These are phyloP conservation scores for Chrysoporthe puriensis DNA, from an alignment of 2,329 filamentous ascomycete genomes.

Conservation along the genomic window DNA sequence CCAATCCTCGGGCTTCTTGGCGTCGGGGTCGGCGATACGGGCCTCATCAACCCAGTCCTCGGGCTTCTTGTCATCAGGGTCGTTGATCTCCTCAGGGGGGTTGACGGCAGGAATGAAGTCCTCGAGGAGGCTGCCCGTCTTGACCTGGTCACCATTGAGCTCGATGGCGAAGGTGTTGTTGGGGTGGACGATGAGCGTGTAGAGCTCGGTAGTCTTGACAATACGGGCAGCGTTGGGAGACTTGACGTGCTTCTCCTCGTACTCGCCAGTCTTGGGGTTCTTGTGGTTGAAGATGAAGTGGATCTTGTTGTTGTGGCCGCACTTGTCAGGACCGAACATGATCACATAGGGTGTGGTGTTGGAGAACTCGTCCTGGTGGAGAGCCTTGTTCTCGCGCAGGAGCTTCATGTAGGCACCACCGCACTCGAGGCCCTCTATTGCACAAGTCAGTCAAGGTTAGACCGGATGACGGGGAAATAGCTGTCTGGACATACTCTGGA, in stretches of 20 bases:
- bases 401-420: conserved; percentile 99
- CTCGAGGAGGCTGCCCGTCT: conserved; percentile 89
- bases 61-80: conserved; percentile 91
- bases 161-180: conserved; percentile 95
- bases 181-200: conserved; percentile 94
- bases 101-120: conserved; percentile 95
- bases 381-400: conserved; percentile 94
- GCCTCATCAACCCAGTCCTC: conserved; percentile 94
- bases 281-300: conserved; percentile 99
- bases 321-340: conserved; percentile 99
- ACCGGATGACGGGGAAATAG: neutral
- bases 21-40: conserved; percentile 88
- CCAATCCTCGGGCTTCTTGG: conserved; percentile 97
- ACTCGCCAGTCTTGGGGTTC: conserved; percentile 99
- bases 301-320: conserved; percentile 97
- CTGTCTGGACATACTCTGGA: conserved; percentile 75
- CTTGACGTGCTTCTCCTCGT: conserved; percentile 98
- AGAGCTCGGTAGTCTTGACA: conserved; percentile 89
- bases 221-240: conserved; percentile 84
- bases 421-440: conserved; percentile 86
- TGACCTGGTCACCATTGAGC: conserved; percentile 86
- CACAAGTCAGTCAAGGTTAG: conserved; percentile 20
- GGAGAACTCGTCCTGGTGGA: conserved; percentile 96
- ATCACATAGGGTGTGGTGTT: conserved; percentile 98
- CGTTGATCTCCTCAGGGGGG: conserved; percentile 92